Base-by-base conservation (phyloP, 1,139 yeast species). In the Sugiyamaella paludigena region DNA sequence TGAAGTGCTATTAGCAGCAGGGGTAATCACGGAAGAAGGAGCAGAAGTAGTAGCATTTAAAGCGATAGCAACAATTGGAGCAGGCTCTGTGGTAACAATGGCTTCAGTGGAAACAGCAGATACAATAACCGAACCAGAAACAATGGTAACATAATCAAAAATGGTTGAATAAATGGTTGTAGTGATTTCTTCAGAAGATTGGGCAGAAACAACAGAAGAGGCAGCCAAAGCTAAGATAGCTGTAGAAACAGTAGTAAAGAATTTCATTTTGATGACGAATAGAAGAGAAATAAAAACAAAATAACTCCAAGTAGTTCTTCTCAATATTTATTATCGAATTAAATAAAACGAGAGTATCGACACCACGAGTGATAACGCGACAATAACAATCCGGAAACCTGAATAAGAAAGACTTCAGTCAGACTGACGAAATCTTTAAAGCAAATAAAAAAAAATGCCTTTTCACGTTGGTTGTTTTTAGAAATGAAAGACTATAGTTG, bases 151-250 rank as follows among this genome's bases (percentile, higher is more conserved):
- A 48, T 53, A 56, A 47, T 57, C 61, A 41, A 49, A 52, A 47
- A 58, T 51, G 33, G 62, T 59, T 13, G 59, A 54, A 39, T 45
- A 56, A 45, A 59, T 38, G 45, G 62, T 59, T 44, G 62, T 59
- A 47, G 57, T 53, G 40, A 46, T 16, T 37, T 55, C 58, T 16
- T 50, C 52, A 29, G 48, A 30, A 26, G 27, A 34, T 33, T 52
- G 50, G 16, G 49, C 39, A 16, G 54, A 33, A 27, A 13, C 41
- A 32, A 51, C 12, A 9, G 40, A 45, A 29, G 42, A 48, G n/a
- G 34, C 29, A 40, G 48, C 53, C 19, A 32, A 36, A 37, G 28
- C 44, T 41, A 44, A 47, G 19, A 28, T 41, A 35, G 36, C 29
- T n/a, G 42, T 41, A 40, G 40, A 28, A 13, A 30, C 40, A 34